Base-by-base conservation (phyloP, 2,329 filamentous ascomycete genomes). In the Beauveria pseudobassiana region DNA sequence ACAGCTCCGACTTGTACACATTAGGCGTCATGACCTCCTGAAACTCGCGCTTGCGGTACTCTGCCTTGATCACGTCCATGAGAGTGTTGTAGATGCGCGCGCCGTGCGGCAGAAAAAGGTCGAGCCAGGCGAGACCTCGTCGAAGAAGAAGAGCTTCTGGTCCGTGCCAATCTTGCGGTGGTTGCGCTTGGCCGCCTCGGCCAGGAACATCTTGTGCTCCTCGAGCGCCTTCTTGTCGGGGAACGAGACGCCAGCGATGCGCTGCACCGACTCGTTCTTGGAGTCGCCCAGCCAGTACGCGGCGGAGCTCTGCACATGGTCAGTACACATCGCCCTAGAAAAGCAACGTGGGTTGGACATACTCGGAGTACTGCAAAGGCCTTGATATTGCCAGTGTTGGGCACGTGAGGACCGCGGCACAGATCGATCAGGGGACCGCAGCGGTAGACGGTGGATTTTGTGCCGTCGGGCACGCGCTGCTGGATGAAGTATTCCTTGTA, bases 401-500 rank as follows among this genome's bases (percentile, higher is more conserved):
- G 91, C 57, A 98, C 93, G 75, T 98, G 95, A 65, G 95, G 95
- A 43, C 95, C 95, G 73, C 92, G 86, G 80, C 95, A 98, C 65
- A 98, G 80, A 83, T 99, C 95, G 70, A 98, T 96, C 62, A 98
- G 81, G 16, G 92, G 92, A 63, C 95, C 95, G 71, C 92, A 96
- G 65, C 91, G 87, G 76, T 98, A 99, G 46, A 98, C 93, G 10
- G 95, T 98, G 73, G 91, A 96, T 72, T 84, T 91, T 61, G 91
- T 93, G 68, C 91, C 92, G 68, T 96, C 91, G 45, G 87, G 81
- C 64, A 98, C 74, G 51, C 74, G 72, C 67, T 76, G 74, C 68
- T 74, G 88, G 78, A 99, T 98, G 75, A 98, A 96, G 75, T 97
- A 90, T 74, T 96, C 87, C 84, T 99, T 98, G 82, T 96, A 98